These are phyloP conservation scores for Sophora flavescens DNA, from an alignment of 306 rosid genomes.

Conservation along the genomic window DNA sequence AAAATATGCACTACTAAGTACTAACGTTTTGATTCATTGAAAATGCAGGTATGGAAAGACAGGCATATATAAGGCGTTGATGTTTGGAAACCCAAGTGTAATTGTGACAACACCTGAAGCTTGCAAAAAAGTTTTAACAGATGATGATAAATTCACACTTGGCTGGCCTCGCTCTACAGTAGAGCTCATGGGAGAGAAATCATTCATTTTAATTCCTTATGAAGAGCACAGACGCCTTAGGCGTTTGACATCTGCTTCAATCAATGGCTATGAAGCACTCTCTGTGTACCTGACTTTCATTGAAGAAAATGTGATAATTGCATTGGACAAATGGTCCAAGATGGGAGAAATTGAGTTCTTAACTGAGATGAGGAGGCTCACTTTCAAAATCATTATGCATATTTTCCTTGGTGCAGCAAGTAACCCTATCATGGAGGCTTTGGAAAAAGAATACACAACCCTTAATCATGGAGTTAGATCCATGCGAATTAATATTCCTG, in stretches of 20 bases:
- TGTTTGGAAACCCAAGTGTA: constrained; percentile 87
- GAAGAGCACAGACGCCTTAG: constrained; percentile 91
- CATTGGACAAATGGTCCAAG: constrained; percentile 77
- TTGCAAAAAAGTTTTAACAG: constrained; percentile 73
- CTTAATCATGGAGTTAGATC: constrained; percentile 90
- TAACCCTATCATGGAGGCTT: constrained; percentile 65
- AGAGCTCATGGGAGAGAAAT: constrained; percentile 78
- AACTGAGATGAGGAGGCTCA: constrained; percentile 70
- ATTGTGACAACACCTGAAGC: constrained; percentile 78
- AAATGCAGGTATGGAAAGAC: constrained; percentile 70
- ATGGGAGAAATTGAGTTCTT: constrained; percentile 79
- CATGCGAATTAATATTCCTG: constrained; percentile 85
- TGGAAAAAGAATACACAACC: constrained; percentile 79
- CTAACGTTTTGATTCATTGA: not conserved
- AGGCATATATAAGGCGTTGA: constrained; percentile 79
- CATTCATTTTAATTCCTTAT: constrained; percentile 66
- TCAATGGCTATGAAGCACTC: constrained; percentile 81
- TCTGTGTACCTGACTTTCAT: constrained; percentile 69
- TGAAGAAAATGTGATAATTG: constrained; percentile 57
- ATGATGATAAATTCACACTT: constrained; percentile 69
- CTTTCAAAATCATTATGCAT: constrained; percentile 82
- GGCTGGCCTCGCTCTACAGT: constrained; percentile 89
- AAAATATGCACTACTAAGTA: too few relatives aligned
- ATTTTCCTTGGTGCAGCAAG: constrained; percentile 83
- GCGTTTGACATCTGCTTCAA: constrained; percentile 78